Evolutionary conservation across 2,329 filamentous ascomycete genomes (phyloP), one percentile per base, ranked within the genome.

Genomic region (Ophiostoma piceae): DNA sequence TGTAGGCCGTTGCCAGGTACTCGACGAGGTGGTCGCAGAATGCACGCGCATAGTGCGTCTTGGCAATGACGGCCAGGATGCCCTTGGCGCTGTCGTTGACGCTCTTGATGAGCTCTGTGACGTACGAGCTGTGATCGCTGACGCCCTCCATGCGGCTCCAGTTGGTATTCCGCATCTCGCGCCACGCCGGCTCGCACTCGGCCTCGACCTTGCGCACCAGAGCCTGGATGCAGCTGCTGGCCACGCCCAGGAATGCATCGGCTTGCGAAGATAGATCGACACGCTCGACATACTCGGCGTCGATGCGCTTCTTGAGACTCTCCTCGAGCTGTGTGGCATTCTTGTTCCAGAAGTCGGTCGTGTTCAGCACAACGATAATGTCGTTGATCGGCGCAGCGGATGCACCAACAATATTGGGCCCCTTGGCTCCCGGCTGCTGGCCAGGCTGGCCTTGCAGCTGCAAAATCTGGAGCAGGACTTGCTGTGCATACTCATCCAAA

Each of bases 11-110:
- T 19, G 91, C 90, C 73, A 98, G 82, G 73, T 92, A 85, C 78
- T 99, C 95, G 54, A 98, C 92, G n/a, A 98, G 82, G 73, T 98
- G 94, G 79, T 99, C 95, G 75, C 92, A 96, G 77, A 98, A 97
- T 0, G 95, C 94, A 71, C 95, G 86, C 11, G 94, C 92, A 78
- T 98, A 99, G 77, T 97, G 94, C 74, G 90, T 92, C 80, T 99
- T 98, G 73, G 91, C 88, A 12, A 98, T 83, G 66, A 93, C 80
- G 5, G 84, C 86, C 60, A 99, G 79, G 2, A 96, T 91, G 75
- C 95, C 92, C 37, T 85, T 85, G 16, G 91, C 86, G 73, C 88
- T 89, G 3, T 84, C 82, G 76, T 93, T 92, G 71, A 96, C 85
- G 70, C 88, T 87, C 68, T 85, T 86, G 66, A 97, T 80, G 2